Base-by-base conservation (phyloP, 768 basidiomycete species). In the Gymnopilus dilepis region DNA sequence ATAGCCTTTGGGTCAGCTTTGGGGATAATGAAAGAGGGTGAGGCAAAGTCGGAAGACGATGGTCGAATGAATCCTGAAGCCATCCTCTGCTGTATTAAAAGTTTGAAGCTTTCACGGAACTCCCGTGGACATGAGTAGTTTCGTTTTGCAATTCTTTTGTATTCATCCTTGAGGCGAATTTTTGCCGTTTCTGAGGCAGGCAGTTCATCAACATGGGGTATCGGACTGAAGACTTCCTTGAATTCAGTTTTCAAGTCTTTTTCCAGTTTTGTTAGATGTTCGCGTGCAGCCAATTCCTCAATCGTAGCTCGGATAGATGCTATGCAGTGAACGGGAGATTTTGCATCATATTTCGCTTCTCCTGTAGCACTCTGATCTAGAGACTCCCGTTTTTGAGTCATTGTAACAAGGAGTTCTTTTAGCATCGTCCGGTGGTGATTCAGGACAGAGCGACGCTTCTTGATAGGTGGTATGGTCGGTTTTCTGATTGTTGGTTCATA, bases 1-100 rank as follows among this genome's bases (percentile, higher is more conserved):
- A 74, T 19, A 0, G 63, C 75, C 0, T 67, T 64, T 0, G 59
- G 57, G 40, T 76, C 72, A 0, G 67, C 17, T 51, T 76, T 77
- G 0, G 71, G 75, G 0, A 80, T 73, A 4, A 80, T 67, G 56
- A 80, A 81, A 0, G 73, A 70, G 0, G 76, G 79, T 0, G 74
- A 82, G 0, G 73, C 69, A 57, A 68, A 74, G 4, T 56, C 52
- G 0, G 73, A 73, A 1, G 58, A 58, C 0, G 74, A 78, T 0
- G 71, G 72, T 0, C 68, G 62, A 0, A 82, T 70, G 0, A 70
- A 64, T 0, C 80, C 74, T 0, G 74, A 69, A 0, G 61, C 67
- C 0, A 76, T 34, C 38, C 79, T 76, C 8, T 69, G 59, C 0
- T 79, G 38, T 0, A 78, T 66, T 0, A 78, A 57, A 0, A 30